Percentiles rank a stretch among this genome's conserved stretches.
phyloP scores from a whole-genome alignment of 1,139 yeast genomes.

The Komagataea norvegica region DNA sequence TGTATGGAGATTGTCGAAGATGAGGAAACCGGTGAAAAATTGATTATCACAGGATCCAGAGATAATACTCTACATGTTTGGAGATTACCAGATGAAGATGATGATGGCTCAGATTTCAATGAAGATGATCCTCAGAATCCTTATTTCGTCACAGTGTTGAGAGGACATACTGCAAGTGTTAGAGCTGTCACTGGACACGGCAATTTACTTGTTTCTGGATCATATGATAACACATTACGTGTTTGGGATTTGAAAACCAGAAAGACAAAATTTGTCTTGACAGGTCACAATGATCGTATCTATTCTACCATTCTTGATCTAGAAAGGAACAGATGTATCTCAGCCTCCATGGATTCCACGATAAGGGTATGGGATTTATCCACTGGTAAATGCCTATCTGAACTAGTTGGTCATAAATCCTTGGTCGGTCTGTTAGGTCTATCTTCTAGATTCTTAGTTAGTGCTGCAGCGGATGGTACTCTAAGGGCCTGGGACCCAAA shows the following conservation, averaged over 20 bases:
- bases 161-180: constrained; percentile 86
- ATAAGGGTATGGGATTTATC: constrained; percentile 88
- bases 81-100: constrained; percentile 48
- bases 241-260: constrained; percentile 87
- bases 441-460: constrained; percentile 74
- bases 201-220: constrained; percentile 79
- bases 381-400: constrained; percentile 56
- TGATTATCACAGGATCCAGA: constrained; percentile 83
- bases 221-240: constrained; percentile 85
- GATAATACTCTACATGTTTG: constrained; percentile 87
- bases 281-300: constrained; percentile 84
- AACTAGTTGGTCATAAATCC: constrained; percentile 81
- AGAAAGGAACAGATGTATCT: constrained; percentile 71
- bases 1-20: constrained; percentile 77
- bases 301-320: constrained; percentile 83
- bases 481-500: constrained; percentile 90
- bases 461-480: constrained; percentile 95
- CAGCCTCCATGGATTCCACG: constrained; percentile 89
- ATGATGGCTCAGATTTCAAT: constrained; percentile 36
- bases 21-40: constrained; percentile 58
- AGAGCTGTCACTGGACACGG: constrained; percentile 87
- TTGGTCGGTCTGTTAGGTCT: constrained; percentile 83
- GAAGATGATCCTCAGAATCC: constrained; percentile 49
- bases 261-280: constrained; percentile 63
- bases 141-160: constrained; percentile 65